Evolutionary conservation across 2,329 filamentous ascomycete genomes (phyloP).

Genomic region (Epicoccum sorghinum): DNA sequence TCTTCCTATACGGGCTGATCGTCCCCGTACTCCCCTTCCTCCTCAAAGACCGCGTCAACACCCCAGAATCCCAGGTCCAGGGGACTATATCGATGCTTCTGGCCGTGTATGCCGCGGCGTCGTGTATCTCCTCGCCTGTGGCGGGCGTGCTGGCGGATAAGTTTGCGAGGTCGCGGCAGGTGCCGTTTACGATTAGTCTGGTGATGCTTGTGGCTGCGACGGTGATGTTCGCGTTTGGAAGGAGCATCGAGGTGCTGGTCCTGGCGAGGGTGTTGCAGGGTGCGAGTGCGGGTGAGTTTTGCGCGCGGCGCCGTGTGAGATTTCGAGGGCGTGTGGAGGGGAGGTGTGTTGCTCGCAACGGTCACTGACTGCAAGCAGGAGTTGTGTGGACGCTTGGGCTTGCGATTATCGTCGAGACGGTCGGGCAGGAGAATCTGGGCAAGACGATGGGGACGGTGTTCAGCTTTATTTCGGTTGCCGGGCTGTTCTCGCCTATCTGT

Average conservation of each 20-base stretch:
- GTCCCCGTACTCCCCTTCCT: constrained; percentile 66
- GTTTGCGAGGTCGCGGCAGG: constrained; percentile 55
- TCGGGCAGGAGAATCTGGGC: constrained; percentile 62
- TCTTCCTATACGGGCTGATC: constrained; percentile 65
- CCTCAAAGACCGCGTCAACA: constrained; percentile 57
- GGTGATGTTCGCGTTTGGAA: constrained; percentile 59
- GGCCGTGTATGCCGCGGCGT: constrained; percentile 61
- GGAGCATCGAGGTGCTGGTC: constrained; percentile 55
- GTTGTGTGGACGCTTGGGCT: constrained; percentile 67
- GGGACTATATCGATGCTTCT: constrained; percentile 60
- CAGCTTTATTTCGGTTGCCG: constrained; percentile 64
- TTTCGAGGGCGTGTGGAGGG: too few relatives aligned
- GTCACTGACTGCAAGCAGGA: constrained; percentile 39
- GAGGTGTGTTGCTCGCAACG: too few relatives aligned
- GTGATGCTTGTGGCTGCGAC: constrained; percentile 60
- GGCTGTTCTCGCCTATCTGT: constrained; percentile 62
- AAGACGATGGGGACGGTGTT: constrained; percentile 68
- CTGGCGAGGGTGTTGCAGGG: constrained; percentile 64
- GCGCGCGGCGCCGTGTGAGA: too few relatives aligned
- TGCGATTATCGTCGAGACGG: constrained; percentile 65
- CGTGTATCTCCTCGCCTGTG: constrained; percentile 58
- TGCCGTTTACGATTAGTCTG: constrained; percentile 65
- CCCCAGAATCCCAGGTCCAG: constrained; percentile 59
- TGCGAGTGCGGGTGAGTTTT: constrained; percentile 48
- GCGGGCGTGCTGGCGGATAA: constrained; percentile 63